Conservation (phyloP, 331 rosid genomes). For the Dryas integrifolia region DNA sequence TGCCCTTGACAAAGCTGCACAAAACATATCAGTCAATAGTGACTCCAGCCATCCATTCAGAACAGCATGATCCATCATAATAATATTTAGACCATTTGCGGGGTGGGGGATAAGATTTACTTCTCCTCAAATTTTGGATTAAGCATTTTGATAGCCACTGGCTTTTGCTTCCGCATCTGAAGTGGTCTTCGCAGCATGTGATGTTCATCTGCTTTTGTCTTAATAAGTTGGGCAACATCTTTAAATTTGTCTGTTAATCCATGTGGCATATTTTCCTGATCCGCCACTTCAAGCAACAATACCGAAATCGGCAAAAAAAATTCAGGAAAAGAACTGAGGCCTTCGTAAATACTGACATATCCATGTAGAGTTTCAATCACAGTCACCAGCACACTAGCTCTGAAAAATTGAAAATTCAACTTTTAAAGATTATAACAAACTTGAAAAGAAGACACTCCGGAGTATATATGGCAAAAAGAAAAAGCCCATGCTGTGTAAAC, state of each 20-base stretch:
- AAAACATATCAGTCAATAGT: slow-evolving; percentile 28
- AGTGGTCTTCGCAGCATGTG: slow-evolving; percentile 64
- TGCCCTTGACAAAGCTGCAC: slow-evolving; percentile 83
- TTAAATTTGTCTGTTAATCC: slow-evolving; percentile 46
- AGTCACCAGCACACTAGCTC: slow-evolving; percentile 63
- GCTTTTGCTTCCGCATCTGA: slow-evolving; percentile 83
- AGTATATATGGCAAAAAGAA: not conserved
- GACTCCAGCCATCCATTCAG: slow-evolving; percentile 12
- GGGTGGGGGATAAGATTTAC: slow-evolving; percentile 31
- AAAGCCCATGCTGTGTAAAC: not conserved
- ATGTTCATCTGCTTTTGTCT: slow-evolving; percentile 48
- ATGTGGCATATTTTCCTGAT: slow-evolving; percentile 49
- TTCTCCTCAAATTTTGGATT: slow-evolving; percentile 74
- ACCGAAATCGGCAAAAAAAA: slow-evolving; percentile 58
- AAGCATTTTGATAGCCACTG: slow-evolving; percentile 69
- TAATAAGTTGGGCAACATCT: slow-evolving; percentile 54
- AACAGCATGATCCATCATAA: not conserved
- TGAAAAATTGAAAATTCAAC: slow-evolving; percentile 30
- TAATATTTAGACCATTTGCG: not conserved
- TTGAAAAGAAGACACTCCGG: not conserved
- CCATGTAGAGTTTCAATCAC: slow-evolving; percentile 62
- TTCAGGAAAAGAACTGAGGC: slow-evolving; percentile 81
- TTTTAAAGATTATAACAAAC: not conserved
- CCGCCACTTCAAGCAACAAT: slow-evolving; percentile 47
- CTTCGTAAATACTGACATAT: slow-evolving; percentile 45